phyloP scores from a whole-genome alignment of 2,329 filamentous ascomycete genomes.

The Cercospora citrullina region DNA sequence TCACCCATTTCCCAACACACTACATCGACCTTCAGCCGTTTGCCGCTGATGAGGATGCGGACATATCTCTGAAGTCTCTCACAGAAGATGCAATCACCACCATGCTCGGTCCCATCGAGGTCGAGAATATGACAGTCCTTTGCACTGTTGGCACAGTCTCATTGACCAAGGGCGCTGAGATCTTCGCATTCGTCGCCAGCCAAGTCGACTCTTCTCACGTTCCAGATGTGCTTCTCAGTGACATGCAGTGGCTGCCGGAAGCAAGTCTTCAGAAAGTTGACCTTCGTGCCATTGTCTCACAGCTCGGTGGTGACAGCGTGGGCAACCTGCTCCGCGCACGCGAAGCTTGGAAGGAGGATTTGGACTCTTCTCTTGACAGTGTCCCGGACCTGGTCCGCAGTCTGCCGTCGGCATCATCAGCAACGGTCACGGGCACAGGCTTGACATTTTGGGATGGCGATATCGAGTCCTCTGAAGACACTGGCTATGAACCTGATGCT shows the following conservation, averaged over 20 bases:
- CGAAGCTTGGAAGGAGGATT: slow-evolving; percentile 9
- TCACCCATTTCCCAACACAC: background rate
- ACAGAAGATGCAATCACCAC: background rate
- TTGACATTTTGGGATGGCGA: background rate
- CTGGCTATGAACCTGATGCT: slow-evolving; percentile 7
- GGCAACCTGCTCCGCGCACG: background rate
- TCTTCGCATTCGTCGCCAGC: slow-evolving; percentile 3
- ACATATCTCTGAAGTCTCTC: slow-evolving; percentile 3
- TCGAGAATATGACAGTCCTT: background rate
- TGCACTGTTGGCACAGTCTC: background rate
- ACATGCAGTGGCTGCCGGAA: slow-evolving; percentile 16
- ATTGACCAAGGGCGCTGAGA: background rate
- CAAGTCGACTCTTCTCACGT: slow-evolving; percentile 1
- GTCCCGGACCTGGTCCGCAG: background rate
- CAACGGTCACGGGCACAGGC: background rate
- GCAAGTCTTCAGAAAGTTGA: slow-evolving; percentile 1
- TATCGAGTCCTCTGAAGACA: background rate
- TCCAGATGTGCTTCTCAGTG: background rate
- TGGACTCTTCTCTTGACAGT: background rate
- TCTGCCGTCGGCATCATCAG: background rate
- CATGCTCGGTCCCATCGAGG: slow-evolving; percentile 10
- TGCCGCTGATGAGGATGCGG: slow-evolving; percentile 3
- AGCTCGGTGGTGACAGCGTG: slow-evolving; percentile 3
- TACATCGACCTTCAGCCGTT: background rate
- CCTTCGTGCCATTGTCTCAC: background rate